These are phyloP conservation scores for Scalesia atractyloides DNA, from an alignment of 129 eudicot species.

Conservation along the genomic window DNA sequence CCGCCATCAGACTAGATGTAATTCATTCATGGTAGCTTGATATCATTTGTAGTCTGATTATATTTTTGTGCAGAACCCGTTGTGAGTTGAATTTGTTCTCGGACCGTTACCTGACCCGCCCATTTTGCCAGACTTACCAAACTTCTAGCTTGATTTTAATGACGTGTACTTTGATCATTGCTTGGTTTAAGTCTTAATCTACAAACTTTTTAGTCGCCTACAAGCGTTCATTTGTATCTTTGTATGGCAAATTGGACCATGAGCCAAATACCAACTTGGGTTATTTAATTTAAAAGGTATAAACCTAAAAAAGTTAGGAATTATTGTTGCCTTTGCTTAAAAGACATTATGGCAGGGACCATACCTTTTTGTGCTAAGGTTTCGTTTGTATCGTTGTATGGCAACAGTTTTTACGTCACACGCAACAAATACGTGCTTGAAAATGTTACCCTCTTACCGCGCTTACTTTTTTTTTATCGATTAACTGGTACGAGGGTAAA, in stretches of 20 bases:
- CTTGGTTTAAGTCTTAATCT: neutral
- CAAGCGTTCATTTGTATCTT: neutral
- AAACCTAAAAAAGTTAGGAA: constrained; percentile 31
- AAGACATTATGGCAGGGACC: constrained; percentile 31
- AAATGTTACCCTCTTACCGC: neutral
- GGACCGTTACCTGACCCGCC: neutral
- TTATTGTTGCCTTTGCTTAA: constrained; percentile 40
- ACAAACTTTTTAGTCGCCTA: neutral
- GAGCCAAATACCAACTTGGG: neutral
- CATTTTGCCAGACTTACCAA: neutral
- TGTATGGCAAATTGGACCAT: constrained; percentile 5
- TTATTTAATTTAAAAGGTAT: neutral
- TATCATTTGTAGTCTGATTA: neutral
- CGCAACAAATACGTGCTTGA: neutral
- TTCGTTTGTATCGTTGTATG: constrained; percentile 18
- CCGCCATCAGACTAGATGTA: constrained; percentile 50
- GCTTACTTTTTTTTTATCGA: neutral
- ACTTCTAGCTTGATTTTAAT: neutral
- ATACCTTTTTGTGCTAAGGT: constrained; percentile 30
- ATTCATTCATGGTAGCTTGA: neutral
- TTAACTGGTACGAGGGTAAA: neutral
- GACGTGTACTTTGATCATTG: neutral
- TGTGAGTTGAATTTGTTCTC: neutral
- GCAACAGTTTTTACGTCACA: neutral
- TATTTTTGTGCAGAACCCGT: neutral